Base-by-base conservation (phyloP, 805 yeast genomes). In the Wickerhamiella allomyrinae region DNA sequence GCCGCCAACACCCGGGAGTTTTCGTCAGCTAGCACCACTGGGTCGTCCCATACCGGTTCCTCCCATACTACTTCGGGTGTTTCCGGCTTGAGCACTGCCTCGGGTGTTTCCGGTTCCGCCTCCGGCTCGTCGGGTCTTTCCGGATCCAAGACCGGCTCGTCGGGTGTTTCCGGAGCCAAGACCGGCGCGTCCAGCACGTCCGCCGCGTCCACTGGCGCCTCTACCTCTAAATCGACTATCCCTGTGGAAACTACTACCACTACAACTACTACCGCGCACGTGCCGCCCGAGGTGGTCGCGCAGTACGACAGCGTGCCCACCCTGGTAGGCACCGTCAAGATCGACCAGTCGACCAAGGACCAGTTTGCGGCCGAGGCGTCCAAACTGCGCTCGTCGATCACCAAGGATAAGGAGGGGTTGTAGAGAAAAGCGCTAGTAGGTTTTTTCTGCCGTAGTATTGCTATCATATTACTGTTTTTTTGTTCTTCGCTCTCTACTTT, bases 281-380 rank as follows among this genome's bases (percentile, higher is more conserved):
- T 45, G 20, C 43, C 46, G 34, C 46, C 44, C 36, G 55, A 49
- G 15, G 45, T 46, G 19, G 42, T 51, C 45, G 33, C 44, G 34
- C 39, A 42, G 44, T 51, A 40, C 47, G 56, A 55, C 43, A 34
- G 51, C 15, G 62, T 58, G 9, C 63, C 63, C 37, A 51, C 61
- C 10, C 49, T 59, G 8, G 49, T 47, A 22, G 63, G 63, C 38
- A 54, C 49, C 31, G 55, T 58, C 25, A 50, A 56, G 34, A 46
- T 57, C 21, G 53, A 53, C 48, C 48, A 46, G 37, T 46, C 37
- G 20, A 48, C 43, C 42, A 46, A 31, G 25, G 15, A 29, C 35
- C 23, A 41, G 24, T 41, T 44, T 29, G 25, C 41, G 17, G 37
- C 41, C 35, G 45, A 41, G n/a, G 47, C 47, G 13, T 34, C 34